phyloP scores from a whole-genome alignment of 371 early-diverging fungal species.

The Apophysomyces elegans region DNA sequence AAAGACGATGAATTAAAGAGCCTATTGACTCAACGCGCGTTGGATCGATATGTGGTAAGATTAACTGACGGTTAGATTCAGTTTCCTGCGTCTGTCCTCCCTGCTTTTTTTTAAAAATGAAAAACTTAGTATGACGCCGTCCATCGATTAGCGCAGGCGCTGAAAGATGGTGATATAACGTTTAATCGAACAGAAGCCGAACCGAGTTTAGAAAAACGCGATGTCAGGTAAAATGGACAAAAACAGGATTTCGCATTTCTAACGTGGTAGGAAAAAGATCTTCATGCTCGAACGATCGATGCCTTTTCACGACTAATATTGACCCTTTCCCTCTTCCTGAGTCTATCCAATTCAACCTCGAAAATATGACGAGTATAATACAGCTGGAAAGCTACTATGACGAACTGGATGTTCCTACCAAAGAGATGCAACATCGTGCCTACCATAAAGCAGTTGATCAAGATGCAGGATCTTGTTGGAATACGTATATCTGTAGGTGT shows the following conservation, averaged over 20 bases:
- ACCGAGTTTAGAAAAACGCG: slow-evolving; percentile 24
- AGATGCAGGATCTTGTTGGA: slow-evolving; percentile 61
- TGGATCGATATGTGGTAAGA: slow-evolving; percentile 27
- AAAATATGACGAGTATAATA: slow-evolving; percentile 41
- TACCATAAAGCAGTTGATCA: slow-evolving; percentile 65
- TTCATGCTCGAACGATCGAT: slow-evolving; percentile 63
- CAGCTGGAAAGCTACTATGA: slow-evolving; percentile 42
- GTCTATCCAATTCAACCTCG: slow-evolving; percentile 28
- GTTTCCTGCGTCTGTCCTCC: too few relatives aligned
- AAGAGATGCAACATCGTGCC: slow-evolving; percentile 39
- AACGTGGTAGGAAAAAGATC: slow-evolving; percentile 31
- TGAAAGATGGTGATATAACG: slow-evolving; percentile 3
- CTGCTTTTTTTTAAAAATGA: not conserved
- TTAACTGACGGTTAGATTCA: too few relatives aligned
- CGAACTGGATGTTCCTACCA: slow-evolving; percentile 30
- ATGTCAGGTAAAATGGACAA: slow-evolving; percentile 21
- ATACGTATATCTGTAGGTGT: slow-evolving; percentile 40
- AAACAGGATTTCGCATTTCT: not conserved
- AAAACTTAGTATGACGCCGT: slow-evolving; percentile 35
- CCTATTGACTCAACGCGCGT: slow-evolving; percentile 12
- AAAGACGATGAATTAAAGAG: slow-evolving; percentile 15
- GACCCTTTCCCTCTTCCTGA: slow-evolving; percentile 43
- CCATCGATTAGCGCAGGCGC: slow-evolving; percentile 20
- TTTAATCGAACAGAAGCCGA: not conserved
- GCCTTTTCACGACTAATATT: slow-evolving; percentile 61